phyloP scores from a whole-genome alignment of 345 rosid species.

The Microthlaspi erraticum region DNA sequence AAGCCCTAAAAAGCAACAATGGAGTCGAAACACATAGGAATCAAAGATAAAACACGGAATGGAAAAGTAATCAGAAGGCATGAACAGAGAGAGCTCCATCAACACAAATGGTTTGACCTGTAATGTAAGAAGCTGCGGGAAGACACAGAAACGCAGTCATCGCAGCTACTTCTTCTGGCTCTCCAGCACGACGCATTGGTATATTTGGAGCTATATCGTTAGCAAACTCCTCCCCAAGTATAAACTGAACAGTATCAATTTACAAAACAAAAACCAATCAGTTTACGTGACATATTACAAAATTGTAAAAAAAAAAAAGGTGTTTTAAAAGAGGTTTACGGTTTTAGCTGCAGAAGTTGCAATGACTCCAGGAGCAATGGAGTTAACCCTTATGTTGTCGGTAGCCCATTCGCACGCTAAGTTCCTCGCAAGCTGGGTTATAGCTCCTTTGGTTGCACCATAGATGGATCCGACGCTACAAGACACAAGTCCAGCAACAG shows the following conservation, averaged over 20 bases:
- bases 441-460: constrained; percentile 40
- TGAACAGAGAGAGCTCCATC: constrained; percentile 74
- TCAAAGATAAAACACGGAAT: neutral
- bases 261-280: neutral
- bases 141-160: constrained; percentile 30
- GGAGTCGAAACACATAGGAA: neutral
- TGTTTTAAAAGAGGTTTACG: neutral
- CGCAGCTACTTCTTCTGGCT: constrained; percentile 66
- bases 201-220: constrained; percentile 10
- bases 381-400: constrained; percentile 25
- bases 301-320: neutral
- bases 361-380: constrained; percentile 33
- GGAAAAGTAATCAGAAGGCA: constrained; percentile 47
- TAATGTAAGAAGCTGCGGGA: constrained; percentile 32
- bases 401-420: constrained; percentile 33
- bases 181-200: constrained; percentile 65
- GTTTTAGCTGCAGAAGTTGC: constrained; percentile 33
- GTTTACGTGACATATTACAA: neutral
- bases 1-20: neutral
- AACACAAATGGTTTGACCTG: constrained; percentile 67
- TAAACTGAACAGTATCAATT: constrained; percentile 13
- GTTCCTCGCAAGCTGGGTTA: constrained; percentile 25
- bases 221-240: constrained; percentile 23
- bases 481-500: constrained; percentile 55
- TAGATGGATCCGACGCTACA: constrained; percentile 46